Conservation (phyloP, 202 grass and related monocot genomes). For the Schoenoplectus tabernaemontani region DNA sequence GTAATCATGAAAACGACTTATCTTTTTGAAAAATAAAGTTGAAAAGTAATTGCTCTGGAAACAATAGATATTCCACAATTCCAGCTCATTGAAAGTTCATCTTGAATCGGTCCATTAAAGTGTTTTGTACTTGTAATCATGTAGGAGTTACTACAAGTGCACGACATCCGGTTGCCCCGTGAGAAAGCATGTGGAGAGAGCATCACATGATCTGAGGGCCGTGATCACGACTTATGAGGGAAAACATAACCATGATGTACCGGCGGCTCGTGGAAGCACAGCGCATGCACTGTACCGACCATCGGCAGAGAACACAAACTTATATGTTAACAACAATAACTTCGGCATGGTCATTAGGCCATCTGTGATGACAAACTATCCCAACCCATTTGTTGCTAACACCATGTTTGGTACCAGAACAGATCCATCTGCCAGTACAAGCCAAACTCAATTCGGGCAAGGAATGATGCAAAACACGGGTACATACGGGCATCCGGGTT, state of each 20-base stretch:
- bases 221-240: slow-evolving; percentile 88
- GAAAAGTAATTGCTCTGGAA: not conserved
- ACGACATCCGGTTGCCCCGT: slow-evolving; percentile 57
- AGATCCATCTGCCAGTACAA: slow-evolving; percentile 17
- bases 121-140: not conserved
- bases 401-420: not conserved
- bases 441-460: slow-evolving; percentile 17
- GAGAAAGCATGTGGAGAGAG: slow-evolving; percentile 91
- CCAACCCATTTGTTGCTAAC: slow-evolving; percentile 10
- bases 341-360: slow-evolving; percentile 21
- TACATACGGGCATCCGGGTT: slow-evolving; percentile 31
- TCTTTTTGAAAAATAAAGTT: not conserved
- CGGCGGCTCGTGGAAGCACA: slow-evolving; percentile 49
- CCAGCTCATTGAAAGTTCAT: not conserved
- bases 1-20: not conserved
- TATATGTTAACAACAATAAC: slow-evolving; percentile 21
- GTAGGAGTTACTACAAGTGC: slow-evolving; percentile 99
- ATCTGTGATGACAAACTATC: slow-evolving; percentile 17
- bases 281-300: slow-evolving; percentile 33
- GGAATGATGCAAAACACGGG: slow-evolving; percentile 22
- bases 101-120: not conserved
- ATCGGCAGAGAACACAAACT: not conserved
- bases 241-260: slow-evolving; percentile 94
- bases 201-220: slow-evolving; percentile 57
- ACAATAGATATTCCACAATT: not conserved